Percentiles rank a stretch among this genome's conserved stretches.
phyloP scores from a whole-genome alignment of 2,329 filamentous ascomycete genomes.

The Fusarium redolens region DNA sequence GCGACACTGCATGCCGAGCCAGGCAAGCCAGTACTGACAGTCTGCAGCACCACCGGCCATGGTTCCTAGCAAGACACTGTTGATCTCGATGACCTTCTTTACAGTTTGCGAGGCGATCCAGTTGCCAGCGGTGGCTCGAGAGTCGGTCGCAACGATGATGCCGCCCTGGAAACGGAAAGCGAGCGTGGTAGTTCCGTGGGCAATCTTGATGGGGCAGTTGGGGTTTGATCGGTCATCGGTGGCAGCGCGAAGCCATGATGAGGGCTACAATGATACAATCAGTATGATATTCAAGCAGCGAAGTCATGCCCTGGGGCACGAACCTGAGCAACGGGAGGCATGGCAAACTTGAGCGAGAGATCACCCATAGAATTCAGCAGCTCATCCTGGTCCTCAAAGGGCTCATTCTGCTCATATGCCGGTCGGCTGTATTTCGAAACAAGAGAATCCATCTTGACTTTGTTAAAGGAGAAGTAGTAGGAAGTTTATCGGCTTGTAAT shows the following conservation, averaged over 20 bases:
- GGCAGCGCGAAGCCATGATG: constrained; percentile 93
- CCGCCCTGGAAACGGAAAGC: constrained; percentile 98
- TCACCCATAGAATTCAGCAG: constrained; percentile 77
- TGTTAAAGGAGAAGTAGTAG: constrained; percentile 4
- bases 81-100: constrained; percentile 99
- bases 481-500: constrained; percentile 16
- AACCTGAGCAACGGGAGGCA: constrained; percentile 93
- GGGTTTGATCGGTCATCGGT: constrained; percentile 98
- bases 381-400: constrained; percentile 78
- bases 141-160: constrained; percentile 98
- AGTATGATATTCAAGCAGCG: background rate
- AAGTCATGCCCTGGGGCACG: constrained; percentile 46
- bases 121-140: constrained; percentile 94
- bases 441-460: constrained; percentile 82
- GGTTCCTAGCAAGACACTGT: constrained; percentile 91
- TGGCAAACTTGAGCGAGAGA: constrained; percentile 91
- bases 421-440: constrained; percentile 91
- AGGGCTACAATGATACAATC: constrained; percentile 67
- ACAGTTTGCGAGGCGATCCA: constrained; percentile 99
- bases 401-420: constrained; percentile 76
- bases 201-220: constrained; percentile 98
- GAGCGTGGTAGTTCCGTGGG: constrained; percentile 97
- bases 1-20: constrained; percentile 98
- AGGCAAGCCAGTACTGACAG: constrained; percentile 99
- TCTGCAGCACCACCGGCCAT: constrained; percentile 99